Evolutionary conservation across 345 rosid species (phyloP).

Genomic region (Eucalyptus regnans): DNA sequence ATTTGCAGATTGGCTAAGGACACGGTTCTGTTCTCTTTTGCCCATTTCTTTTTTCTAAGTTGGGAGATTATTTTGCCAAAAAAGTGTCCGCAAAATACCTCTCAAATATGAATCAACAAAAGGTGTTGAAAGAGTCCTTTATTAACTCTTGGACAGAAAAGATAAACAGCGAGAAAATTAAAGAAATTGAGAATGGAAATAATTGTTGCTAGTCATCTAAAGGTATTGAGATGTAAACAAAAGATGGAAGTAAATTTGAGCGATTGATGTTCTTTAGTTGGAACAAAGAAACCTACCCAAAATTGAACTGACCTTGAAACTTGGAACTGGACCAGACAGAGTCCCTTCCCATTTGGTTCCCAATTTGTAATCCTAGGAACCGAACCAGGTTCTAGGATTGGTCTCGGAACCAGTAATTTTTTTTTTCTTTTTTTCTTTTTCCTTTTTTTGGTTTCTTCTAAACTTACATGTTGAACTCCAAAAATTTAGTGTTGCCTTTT

Average conservation of each 20-base stretch:
- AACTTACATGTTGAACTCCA: neutral
- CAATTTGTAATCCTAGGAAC: no score
- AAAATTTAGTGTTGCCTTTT: neutral
- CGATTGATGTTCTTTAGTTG: neutral
- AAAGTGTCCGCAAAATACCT: neutral
- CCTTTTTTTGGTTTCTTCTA: neutral
- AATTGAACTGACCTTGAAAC: neutral
- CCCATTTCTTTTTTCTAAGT: neutral
- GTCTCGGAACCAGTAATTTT: neutral
- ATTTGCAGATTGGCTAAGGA: neutral
- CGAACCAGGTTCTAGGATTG: rapidly evolving
- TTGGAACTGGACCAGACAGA: rapidly evolving
- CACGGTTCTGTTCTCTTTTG: neutral
- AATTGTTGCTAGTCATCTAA: neutral
- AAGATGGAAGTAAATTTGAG: neutral
- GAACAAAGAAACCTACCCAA: neutral
- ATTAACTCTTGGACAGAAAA: neutral
- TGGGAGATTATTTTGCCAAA: neutral
- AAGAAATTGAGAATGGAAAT: neutral
- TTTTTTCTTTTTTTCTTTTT: neutral
- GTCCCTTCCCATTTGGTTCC: no score
- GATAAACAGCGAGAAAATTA: neutral
- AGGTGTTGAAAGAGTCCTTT: neutral
- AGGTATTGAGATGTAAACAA: neutral
- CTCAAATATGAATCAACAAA: neutral